These are phyloP conservation scores for Piedraia hortae DNA, from an alignment of 2,329 filamentous ascomycete species.

Conservation along the genomic window DNA sequence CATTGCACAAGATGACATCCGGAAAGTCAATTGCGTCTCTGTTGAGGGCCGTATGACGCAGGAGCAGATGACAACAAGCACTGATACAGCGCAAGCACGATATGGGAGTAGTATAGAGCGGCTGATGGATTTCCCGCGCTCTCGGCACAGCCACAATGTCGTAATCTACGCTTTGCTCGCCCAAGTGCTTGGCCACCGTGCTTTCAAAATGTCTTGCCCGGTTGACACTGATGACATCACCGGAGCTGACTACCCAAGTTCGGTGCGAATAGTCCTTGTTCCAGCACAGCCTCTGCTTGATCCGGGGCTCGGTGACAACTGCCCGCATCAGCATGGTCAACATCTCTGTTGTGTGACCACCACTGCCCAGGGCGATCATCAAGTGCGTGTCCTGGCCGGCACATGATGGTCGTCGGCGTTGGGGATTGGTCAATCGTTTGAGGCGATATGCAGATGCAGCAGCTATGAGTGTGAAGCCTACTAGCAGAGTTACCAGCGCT, in stretches of 20 bases:
- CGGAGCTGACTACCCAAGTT: slow-evolving; percentile 56
- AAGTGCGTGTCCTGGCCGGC: slow-evolving; percentile 26
- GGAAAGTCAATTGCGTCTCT: slow-evolving; percentile 23
- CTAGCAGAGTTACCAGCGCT: no score
- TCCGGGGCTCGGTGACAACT: slow-evolving; percentile 11
- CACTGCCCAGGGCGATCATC: slow-evolving; percentile 66
- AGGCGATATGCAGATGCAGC: no score
- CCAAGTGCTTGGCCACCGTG: slow-evolving; percentile 3
- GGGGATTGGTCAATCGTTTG: no score
- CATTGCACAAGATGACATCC: slow-evolving; percentile 60
- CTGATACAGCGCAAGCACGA: slow-evolving; percentile 38
- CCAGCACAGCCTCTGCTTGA: slow-evolving; percentile 13
- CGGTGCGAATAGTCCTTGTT: slow-evolving; percentile 27
- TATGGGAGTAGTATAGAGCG: slow-evolving; percentile 42
- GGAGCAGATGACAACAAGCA: slow-evolving; percentile 31
- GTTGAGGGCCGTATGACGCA: slow-evolving; percentile 4
- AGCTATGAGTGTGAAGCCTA: no score
- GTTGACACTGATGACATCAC: slow-evolving; percentile 42
- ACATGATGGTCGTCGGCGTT: no score
- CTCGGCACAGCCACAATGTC: slow-evolving; percentile 33
- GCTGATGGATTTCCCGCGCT: slow-evolving; percentile 60
- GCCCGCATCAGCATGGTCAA: slow-evolving; percentile 47
- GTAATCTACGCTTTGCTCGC: slow-evolving; percentile 5
- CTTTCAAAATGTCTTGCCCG: slow-evolving; percentile 37
- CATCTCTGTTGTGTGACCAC: slow-evolving; percentile 90